A percentile compares a stretch with the other conserved stretches of the same genome.
These are phyloP conservation scores for Allomyces macrogynus DNA, from an alignment of 192 early-diverging fungal species.

Conservation along the genomic window DNA sequence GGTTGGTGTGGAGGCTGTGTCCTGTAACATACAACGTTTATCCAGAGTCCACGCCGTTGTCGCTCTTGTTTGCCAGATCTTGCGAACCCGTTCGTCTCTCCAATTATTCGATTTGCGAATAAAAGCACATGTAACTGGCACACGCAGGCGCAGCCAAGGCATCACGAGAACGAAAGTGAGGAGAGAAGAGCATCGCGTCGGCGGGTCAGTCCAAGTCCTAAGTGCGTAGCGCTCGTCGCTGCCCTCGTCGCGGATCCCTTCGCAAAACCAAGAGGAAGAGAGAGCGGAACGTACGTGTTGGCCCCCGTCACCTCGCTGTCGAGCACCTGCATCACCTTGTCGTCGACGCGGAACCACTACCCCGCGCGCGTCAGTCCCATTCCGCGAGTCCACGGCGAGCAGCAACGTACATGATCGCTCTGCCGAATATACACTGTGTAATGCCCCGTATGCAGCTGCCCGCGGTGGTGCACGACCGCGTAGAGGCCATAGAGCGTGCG, in stretches of 20 bases:
- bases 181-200: too few relatives aligned
- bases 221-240: too few relatives aligned
- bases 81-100: too few relatives aligned
- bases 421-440: conserved; percentile 68
- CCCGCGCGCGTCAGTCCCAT: not conserved
- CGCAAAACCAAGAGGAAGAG: not conserved
- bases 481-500: conserved; percentile 61
- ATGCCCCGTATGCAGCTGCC: conserved; percentile 83
- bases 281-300: not conserved
- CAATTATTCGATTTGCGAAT: not conserved
- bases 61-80: too few relatives aligned
- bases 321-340: not conserved
- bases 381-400: not conserved
- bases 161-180: not conserved
- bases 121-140: not conserved
- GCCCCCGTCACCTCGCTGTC: not conserved
- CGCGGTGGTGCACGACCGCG: conserved; percentile 79
- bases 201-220: too few relatives aligned
- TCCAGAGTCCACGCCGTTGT: too few relatives aligned
- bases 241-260: not conserved
- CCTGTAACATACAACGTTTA: too few relatives aligned
- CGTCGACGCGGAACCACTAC: not conserved
- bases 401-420: conserved; percentile 38
- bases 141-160: not conserved
- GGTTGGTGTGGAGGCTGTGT: too few relatives aligned